Conservation (phyloP, 192 early-diverging fungal genomes). For the Globomyces pollinis-pini region DNA sequence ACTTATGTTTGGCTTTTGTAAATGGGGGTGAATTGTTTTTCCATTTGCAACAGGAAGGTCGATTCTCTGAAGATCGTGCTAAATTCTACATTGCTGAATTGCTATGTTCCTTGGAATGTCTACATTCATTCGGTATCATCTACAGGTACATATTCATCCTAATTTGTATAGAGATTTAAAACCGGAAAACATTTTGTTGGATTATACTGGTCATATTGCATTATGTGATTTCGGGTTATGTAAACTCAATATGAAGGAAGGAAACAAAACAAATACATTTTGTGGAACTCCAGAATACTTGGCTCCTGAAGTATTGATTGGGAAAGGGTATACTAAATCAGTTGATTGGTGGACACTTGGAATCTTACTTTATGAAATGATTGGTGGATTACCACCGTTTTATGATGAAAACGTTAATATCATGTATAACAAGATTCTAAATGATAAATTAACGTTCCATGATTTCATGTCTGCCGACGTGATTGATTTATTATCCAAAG, state of each 20-base stretch:
- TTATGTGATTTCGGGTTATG: slow-evolving; percentile 78
- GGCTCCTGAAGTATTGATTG: slow-evolving; percentile 76
- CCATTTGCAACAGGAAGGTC: slow-evolving; percentile 58
- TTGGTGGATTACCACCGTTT: slow-evolving; percentile 68
- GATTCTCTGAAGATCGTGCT: slow-evolving; percentile 53
- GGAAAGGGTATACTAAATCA: slow-evolving; percentile 49
- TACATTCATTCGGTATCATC: slow-evolving; percentile 87
- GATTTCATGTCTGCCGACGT: slow-evolving; percentile 71
- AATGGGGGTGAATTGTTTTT: slow-evolving; percentile 91
- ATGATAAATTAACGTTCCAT: slow-evolving; percentile 71
- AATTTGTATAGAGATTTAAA: slow-evolving; percentile 71
- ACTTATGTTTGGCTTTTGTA: slow-evolving; percentile 89
- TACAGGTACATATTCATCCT: slow-evolving; percentile 48
- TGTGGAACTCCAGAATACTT: slow-evolving; percentile 92
- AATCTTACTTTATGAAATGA: slow-evolving; percentile 69
- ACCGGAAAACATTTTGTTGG: slow-evolving; percentile 82
- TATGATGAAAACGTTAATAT: slow-evolving; percentile 69
- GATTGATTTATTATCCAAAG: slow-evolving; percentile 59
- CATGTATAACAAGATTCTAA: slow-evolving; percentile 75
- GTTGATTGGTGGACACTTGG: slow-evolving; percentile 74
- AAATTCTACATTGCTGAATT: slow-evolving; percentile 86
- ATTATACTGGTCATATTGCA: slow-evolving; percentile 56
- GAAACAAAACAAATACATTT: slow-evolving; percentile 59
- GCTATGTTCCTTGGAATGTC: slow-evolving; percentile 79
- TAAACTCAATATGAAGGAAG: slow-evolving; percentile 28